These are phyloP conservation scores for Tricholoma furcatifolium DNA, from an alignment of 768 basidiomycete species.

Conservation along the genomic window DNA sequence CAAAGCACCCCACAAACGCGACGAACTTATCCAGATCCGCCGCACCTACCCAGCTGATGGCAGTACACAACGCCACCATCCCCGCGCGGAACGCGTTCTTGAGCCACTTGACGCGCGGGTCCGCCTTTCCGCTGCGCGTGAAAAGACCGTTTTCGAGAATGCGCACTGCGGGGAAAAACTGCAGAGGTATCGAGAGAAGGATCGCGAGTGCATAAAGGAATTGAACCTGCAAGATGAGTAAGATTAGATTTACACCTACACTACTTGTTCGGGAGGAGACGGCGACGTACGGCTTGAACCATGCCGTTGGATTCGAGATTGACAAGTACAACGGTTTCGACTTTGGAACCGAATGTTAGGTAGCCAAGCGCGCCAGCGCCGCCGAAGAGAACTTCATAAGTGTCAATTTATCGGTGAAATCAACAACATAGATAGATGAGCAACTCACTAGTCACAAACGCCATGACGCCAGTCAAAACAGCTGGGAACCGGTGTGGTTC, in stretches of 20 bases:
- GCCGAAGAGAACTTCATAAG: slow-evolving; percentile 69
- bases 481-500: slow-evolving; percentile 92
- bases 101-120: slow-evolving; percentile 86
- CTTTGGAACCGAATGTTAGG: slow-evolving; percentile 79
- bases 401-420: neutral
- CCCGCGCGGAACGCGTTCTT: slow-evolving; percentile 89
- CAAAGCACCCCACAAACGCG: slow-evolving; percentile 88
- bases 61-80: slow-evolving; percentile 78
- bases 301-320: slow-evolving; percentile 85
- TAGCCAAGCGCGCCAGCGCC: slow-evolving; percentile 88
- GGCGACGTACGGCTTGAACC: slow-evolving; percentile 74
- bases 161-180: slow-evolving; percentile 96
- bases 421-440: neutral
- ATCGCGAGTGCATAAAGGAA: slow-evolving; percentile 92
- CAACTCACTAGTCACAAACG: slow-evolving; percentile 66
- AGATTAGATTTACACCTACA: neutral
- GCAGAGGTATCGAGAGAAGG: slow-evolving; percentile 86
- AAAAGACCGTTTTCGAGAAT: slow-evolving; percentile 97
- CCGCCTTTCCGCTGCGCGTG: slow-evolving; percentile 79
- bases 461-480: slow-evolving; percentile 88
- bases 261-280: slow-evolving; percentile 14
- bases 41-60: slow-evolving; percentile 79
- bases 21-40: slow-evolving; percentile 95
- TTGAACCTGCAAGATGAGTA: slow-evolving; percentile 54
- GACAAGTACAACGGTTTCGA: slow-evolving; percentile 92